These are phyloP conservation scores for Aspergillus sp. DNA, from an alignment of 2,329 filamentous ascomycete species.

Conservation along the genomic window DNA sequence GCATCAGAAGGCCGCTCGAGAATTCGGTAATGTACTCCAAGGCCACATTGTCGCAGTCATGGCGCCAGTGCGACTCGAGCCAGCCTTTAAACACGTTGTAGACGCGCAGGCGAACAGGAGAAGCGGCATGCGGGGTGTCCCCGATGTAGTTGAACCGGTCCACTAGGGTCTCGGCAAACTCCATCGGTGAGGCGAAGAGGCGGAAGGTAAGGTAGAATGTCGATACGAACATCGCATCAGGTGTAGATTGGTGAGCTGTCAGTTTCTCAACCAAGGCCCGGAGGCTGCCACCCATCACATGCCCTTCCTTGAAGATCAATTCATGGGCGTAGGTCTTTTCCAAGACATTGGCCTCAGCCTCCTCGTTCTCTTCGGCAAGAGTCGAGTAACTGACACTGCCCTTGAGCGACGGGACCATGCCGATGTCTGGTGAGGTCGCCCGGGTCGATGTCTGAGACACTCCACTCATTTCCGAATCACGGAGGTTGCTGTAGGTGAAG, in stretches of 20 bases:
- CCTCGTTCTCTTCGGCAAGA: slow-evolving; percentile 72
- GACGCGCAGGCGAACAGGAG: slow-evolving; percentile 81
- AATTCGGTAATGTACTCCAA: slow-evolving; percentile 76
- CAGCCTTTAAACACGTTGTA: slow-evolving; percentile 98
- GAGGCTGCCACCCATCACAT: slow-evolving; percentile 89
- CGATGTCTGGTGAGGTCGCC: slow-evolving; percentile 79
- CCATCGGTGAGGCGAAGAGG: slow-evolving; percentile 78
- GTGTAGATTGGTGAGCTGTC: slow-evolving; percentile 88
- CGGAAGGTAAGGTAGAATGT: slow-evolving; percentile 97
- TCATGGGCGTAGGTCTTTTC: slow-evolving; percentile 91
- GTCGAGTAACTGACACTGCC: slow-evolving; percentile 66
- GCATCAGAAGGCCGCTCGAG: slow-evolving; percentile 68
- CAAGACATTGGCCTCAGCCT: slow-evolving; percentile 80
- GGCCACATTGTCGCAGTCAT: slow-evolving; percentile 74
- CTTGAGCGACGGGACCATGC: slow-evolving; percentile 63
- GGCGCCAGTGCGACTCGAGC: slow-evolving; percentile 93
- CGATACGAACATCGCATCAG: slow-evolving; percentile 86
- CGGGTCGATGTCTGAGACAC: slow-evolving; percentile 81
- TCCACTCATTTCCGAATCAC: slow-evolving; percentile 77
- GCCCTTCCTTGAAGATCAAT: slow-evolving; percentile 89
- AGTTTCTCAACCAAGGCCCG: slow-evolving; percentile 90
- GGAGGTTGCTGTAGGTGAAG: slow-evolving; percentile 71
- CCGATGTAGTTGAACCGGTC: slow-evolving; percentile 90
- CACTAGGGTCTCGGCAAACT: slow-evolving; percentile 79
- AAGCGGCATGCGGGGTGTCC: slow-evolving; percentile 71